These are phyloP conservation scores for Arabidopsis thaliana DNA, from an alignment of 345 rosid species.

Conservation along the genomic window TAIR10.1 NC_003074.8:7794001-7794500, in stretches of 20 bases:
- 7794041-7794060: not conserved
- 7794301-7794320: not conserved
- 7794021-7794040: not conserved
- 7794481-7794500: not conserved
- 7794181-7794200: not conserved
- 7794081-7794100: slow-evolving; percentile 3
- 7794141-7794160: slow-evolving; percentile 3
- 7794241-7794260: not conserved
- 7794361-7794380: too few species aligned
- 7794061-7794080: slow-evolving; percentile 15
- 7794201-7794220: not conserved
- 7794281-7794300: slow-evolving; percentile 12
- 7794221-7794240: not conserved
- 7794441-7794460: not conserved
- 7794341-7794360: too few species aligned
- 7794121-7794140: slow-evolving; percentile 11
- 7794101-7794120: slow-evolving; percentile 26
- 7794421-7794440: too few species aligned
- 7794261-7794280: not conserved
- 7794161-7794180: slow-evolving; percentile 44
- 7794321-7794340: too few species aligned
- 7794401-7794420: too few species aligned
- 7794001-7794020: not conserved
- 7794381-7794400: too few species aligned
- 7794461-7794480: not conserved